Conservation (phyloP, 768 basidiomycete species). For the Suillus brevipes region DNA sequence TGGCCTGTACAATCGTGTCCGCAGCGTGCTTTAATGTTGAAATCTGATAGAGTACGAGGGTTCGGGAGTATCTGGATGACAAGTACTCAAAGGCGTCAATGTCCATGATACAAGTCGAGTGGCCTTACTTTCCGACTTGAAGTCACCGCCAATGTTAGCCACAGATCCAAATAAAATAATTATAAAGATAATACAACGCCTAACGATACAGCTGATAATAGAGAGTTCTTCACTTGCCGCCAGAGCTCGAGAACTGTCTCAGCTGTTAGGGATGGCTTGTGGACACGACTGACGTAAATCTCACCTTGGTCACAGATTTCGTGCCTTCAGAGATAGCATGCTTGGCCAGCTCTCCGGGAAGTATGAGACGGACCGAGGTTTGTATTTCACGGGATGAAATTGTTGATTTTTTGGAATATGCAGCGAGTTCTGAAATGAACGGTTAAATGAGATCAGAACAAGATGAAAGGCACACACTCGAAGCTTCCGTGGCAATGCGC, state of each 20-base stretch:
- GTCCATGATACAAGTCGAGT: neutral
- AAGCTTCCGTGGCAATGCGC: conserved; percentile 89
- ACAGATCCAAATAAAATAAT: neutral
- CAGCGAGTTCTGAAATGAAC: conserved; percentile 73
- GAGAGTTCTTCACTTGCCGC: conserved; percentile 52
- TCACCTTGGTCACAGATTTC: conserved; percentile 84
- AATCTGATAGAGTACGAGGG: too few species aligned
- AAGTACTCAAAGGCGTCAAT: neutral
- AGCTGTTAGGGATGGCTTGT: conserved; percentile 13
- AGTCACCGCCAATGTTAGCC: neutral
- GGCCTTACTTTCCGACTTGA: neutral
- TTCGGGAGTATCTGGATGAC: neutral
- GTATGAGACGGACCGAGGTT: conserved; percentile 93
- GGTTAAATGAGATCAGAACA: conserved; percentile 1
- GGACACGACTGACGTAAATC: conserved; percentile 18
- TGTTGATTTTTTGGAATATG: conserved; percentile 98
- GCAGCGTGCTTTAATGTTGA: neutral
- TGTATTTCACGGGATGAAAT: conserved; percentile 99
- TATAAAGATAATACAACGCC: conserved; percentile 19
- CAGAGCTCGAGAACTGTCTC: conserved; percentile 68
- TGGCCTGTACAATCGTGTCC: neutral
- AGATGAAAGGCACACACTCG: conserved; percentile 54
- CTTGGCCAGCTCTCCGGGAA: conserved; percentile 94
- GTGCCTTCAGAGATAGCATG: conserved; percentile 77
- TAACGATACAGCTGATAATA: conserved; percentile 28